phyloP scores from a whole-genome alignment of 73 alveolate genomes.

The Uronychia binucleata region DNA sequence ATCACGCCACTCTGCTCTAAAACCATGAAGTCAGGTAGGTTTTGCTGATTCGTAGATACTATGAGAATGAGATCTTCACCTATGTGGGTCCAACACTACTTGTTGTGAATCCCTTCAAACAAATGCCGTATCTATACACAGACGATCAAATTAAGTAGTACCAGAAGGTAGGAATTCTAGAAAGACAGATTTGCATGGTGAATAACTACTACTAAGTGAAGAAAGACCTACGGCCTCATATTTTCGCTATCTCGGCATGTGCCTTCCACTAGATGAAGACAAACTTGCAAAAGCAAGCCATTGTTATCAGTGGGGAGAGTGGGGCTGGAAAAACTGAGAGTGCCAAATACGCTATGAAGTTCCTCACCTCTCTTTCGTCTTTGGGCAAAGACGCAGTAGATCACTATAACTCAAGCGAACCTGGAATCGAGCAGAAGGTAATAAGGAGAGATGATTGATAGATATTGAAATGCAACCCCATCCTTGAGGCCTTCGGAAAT shows the following conservation, averaged over 20 bases:
- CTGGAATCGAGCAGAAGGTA: constrained; percentile 18
- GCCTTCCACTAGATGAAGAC: constrained; percentile 83
- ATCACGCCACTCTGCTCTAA: constrained; percentile 79
- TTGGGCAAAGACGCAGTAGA: constrained; percentile 30
- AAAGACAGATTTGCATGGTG: constrained; percentile 10
- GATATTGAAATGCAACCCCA: constrained; percentile 91
- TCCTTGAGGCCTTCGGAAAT: constrained; percentile 96
- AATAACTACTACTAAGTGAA: constrained; percentile 38
- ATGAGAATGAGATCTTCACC: constrained; percentile 86
- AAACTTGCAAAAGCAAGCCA: constrained; percentile 87
- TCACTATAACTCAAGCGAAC: constrained; percentile 7
- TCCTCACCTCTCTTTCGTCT: constrained; percentile 68
- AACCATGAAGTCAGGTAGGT: constrained; percentile 87
- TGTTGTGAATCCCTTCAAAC: constrained; percentile 94
- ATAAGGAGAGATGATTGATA: constrained; percentile 75
- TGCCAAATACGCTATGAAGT: constrained; percentile 95
- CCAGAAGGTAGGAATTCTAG: constrained; percentile 47
- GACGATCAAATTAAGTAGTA: constrained; percentile 43
- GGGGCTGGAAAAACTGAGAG: constrained; percentile 99
- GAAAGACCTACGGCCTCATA: constrained; percentile 84
- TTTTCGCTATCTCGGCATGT: constrained; percentile 88
- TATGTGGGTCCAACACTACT: constrained; percentile 97
- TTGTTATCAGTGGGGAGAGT: constrained; percentile 98
- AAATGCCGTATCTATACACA: constrained; percentile 80
- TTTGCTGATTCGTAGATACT: too few species aligned